Conservation (phyloP, 768 basidiomycete genomes). For the Trichaptum fuscoviolaceum region DNA sequence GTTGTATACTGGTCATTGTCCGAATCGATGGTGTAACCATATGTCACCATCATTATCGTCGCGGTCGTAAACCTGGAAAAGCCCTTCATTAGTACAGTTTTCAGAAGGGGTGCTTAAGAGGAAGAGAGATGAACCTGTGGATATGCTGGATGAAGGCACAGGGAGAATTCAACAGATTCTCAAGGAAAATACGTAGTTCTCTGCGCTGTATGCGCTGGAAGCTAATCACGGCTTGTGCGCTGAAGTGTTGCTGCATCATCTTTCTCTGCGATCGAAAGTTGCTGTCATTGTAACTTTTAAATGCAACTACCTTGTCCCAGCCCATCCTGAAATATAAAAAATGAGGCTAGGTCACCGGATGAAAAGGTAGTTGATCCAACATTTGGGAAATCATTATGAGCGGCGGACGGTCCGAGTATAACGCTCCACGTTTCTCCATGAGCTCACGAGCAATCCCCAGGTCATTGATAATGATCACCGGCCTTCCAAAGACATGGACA, state of each 20-base stretch:
- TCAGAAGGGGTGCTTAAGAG: background rate
- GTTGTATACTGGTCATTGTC: slow-evolving; percentile 13
- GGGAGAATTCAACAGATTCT: background rate
- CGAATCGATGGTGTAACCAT: slow-evolving; percentile 13
- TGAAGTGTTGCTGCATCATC: slow-evolving; percentile 2
- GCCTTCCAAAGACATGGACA: slow-evolving; percentile 3
- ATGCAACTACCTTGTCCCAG: background rate
- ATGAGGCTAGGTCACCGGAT: background rate
- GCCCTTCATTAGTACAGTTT: background rate
- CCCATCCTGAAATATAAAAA: background rate
- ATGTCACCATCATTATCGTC: slow-evolving; percentile 15
- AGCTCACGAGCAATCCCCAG: slow-evolving; percentile 1
- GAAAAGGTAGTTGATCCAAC: background rate
- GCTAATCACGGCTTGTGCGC: background rate
- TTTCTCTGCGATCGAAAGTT: background rate
- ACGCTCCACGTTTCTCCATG: background rate
- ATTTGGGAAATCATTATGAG: background rate
- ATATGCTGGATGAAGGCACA: background rate
- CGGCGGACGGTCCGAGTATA: slow-evolving; percentile 7
- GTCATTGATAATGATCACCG: slow-evolving; percentile 7
- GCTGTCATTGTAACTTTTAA: background rate
- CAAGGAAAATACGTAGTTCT: background rate
- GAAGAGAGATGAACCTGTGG: background rate
- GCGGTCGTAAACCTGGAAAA: slow-evolving; percentile 8
- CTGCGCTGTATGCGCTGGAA: background rate